A percentile compares a stretch with the other conserved stretches of the same genome.
Evolutionary conservation across 1,284 basidiomycete genomes (phyloP).

Genomic region (Pseudozyma tsukubaensis): DNA sequence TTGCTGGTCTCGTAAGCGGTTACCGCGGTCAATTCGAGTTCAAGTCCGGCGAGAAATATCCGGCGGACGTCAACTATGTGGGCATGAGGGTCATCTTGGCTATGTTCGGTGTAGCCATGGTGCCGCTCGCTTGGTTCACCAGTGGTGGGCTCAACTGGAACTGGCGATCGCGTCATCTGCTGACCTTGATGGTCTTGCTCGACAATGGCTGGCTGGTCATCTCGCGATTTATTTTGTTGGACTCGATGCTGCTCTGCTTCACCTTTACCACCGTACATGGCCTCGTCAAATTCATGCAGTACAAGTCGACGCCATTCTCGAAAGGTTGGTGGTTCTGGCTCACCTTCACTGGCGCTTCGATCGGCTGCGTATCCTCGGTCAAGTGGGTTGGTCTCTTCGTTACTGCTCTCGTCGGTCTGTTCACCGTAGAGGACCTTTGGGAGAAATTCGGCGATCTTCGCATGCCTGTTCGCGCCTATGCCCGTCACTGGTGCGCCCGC

Average conservation of each 20-base stretch:
- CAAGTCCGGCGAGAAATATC: conserved; percentile 89
- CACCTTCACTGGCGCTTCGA: conserved; percentile 86
- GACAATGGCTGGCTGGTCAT: conserved; percentile 97
- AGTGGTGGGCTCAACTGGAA: conserved; percentile 95
- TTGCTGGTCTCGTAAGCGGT: conserved; percentile 88
- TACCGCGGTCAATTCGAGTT: conserved; percentile 94
- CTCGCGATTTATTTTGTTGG: conserved; percentile 94
- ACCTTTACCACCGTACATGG: conserved; percentile 96
- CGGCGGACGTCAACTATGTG: conserved; percentile 86
- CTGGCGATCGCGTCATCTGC: conserved; percentile 86
- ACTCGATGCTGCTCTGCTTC: conserved; percentile 98
- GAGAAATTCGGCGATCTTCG: conserved; percentile 95
- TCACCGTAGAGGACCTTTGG: conserved; percentile 98
- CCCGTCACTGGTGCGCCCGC: conserved; percentile 90
- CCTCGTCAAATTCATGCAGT: conserved; percentile 93
- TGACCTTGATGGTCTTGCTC: conserved; percentile 88
- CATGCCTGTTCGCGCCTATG: conserved; percentile 87
- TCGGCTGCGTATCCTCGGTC: conserved; percentile 94
- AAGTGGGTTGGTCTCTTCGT: conserved; percentile 98
- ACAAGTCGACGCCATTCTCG: conserved; percentile 85
- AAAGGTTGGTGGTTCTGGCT: conserved; percentile 98
- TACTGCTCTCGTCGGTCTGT: conserved; percentile 91
- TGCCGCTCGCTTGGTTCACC: conserved; percentile 95
- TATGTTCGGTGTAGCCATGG: conserved; percentile 91
- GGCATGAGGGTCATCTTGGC: conserved; percentile 96